Conservation (phyloP, 495 filamentous ascomycete genomes). For the Aspergillus panamensis region DNA sequence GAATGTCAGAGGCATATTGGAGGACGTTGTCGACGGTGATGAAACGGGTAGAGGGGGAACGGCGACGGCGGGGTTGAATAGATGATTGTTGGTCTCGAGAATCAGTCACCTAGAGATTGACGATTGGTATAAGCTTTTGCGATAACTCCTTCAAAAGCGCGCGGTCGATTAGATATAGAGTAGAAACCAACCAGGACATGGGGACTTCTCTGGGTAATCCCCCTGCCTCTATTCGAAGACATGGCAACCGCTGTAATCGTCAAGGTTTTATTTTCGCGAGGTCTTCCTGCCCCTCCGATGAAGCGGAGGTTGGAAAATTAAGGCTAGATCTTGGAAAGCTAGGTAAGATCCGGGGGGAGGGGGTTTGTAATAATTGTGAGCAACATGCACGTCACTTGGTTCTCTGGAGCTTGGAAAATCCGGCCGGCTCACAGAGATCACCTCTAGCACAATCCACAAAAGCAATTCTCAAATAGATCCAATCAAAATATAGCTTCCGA, state of each 20-base stretch:
- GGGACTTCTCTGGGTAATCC: constrained; percentile 49
- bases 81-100: constrained; percentile 50
- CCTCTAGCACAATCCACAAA: too few relatives aligned
- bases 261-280: too few relatives aligned
- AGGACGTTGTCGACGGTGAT: constrained; percentile 96
- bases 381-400: too few relatives aligned
- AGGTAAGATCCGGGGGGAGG: too few relatives aligned
- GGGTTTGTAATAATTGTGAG: background rate
- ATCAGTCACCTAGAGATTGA: constrained; percentile 51
- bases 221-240: constrained; percentile 38
- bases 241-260: constrained; percentile 14
- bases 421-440: too few relatives aligned
- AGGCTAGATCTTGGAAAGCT: too few relatives aligned
- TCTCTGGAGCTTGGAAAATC: too few relatives aligned
- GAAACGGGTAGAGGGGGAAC: constrained; percentile 63
- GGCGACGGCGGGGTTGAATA: constrained; percentile 33
- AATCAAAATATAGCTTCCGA: too few relatives aligned
- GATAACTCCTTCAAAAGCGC: background rate
- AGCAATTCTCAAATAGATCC: too few relatives aligned
- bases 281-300: too few relatives aligned
- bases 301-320: too few relatives aligned
- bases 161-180: background rate
- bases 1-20: constrained; percentile 90
- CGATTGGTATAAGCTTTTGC: background rate
- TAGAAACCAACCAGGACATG: constrained; percentile 50